A percentile compares a stretch with the other conserved stretches of the same genome.
Evolutionary conservation across 768 basidiomycete genomes (phyloP).

Genomic region (Russula earlei): DNA sequence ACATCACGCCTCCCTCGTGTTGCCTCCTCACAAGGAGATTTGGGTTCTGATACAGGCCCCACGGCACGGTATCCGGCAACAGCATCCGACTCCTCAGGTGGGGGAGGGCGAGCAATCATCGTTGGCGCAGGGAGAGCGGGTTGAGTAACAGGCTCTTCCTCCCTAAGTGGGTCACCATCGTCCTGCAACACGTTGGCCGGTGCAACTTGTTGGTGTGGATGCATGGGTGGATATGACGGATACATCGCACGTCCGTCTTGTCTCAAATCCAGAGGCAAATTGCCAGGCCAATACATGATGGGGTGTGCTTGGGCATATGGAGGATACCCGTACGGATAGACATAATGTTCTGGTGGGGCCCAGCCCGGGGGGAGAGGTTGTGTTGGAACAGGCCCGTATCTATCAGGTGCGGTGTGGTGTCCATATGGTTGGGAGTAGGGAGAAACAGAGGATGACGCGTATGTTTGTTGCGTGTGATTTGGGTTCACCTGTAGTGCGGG

Average conservation of each 20-base stretch:
- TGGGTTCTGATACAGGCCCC: conserved; percentile 14
- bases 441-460: conserved; percentile 18
- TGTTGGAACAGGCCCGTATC: conserved; percentile 11
- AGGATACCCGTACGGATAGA: conserved; percentile 24
- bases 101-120: conserved; percentile 26
- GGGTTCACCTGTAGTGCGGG: conserved; percentile 15
- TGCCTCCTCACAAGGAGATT: neutral
- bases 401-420: conserved; percentile 15
- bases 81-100: conserved; percentile 29
- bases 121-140: conserved; percentile 26
- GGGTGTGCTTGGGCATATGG: conserved; percentile 23
- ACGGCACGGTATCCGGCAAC: conserved; percentile 30
- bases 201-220: conserved; percentile 2
- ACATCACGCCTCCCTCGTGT: conserved; percentile 10
- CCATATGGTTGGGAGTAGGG: conserved; percentile 19
- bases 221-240: conserved; percentile 14
- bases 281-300: conserved; percentile 32
- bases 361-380: conserved; percentile 17
- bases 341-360: conserved; percentile 24
- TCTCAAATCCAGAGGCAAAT: conserved; percentile 9
- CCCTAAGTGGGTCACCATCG: neutral
- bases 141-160: conserved; percentile 5
- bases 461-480: conserved; percentile 13
- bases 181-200: neutral
- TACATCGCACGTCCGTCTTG: conserved; percentile 5